These are phyloP conservation scores for Leptographium galeiforme DNA, from an alignment of 2,329 filamentous ascomycete species.

Conservation along the genomic window DNA sequence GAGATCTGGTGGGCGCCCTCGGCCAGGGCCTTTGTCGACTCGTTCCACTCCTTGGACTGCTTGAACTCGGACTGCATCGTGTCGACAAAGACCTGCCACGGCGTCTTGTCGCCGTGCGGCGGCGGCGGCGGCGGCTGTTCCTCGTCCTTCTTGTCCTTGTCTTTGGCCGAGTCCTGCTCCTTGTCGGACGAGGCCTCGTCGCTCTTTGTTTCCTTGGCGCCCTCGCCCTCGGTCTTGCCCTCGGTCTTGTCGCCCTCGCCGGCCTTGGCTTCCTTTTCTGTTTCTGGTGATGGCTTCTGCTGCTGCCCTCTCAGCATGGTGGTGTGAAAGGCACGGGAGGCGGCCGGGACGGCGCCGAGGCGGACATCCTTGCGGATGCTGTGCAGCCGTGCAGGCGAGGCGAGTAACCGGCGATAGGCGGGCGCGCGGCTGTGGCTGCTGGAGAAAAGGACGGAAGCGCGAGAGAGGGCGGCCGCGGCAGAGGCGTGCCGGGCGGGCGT, in stretches of 20 bases:
- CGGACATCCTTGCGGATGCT: conserved; percentile 13
- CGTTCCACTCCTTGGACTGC: conserved; percentile 97
- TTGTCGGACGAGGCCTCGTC: conserved; percentile 35
- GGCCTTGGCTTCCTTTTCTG: conserved; percentile 17
- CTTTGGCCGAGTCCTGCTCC: too few relatives aligned
- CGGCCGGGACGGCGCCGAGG: conserved; percentile 16
- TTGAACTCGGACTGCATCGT: conserved; percentile 92
- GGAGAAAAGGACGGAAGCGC: conserved; percentile 24
- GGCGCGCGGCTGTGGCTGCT: conserved; percentile 27
- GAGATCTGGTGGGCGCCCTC: conserved; percentile 81
- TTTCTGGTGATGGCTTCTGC: conserved; percentile 17
- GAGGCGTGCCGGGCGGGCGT: conserved; percentile 28
- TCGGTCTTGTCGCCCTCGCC: conserved; percentile 28
- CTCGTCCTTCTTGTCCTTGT: conserved; percentile 38
- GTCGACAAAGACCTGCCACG: conserved; percentile 97
- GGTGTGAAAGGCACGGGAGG: conserved; percentile 24
- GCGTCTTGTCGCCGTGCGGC: conserved; percentile 96
- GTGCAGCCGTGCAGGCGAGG: conserved; percentile 6
- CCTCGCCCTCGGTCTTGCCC: conserved; percentile 22
- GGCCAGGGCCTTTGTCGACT: conserved; percentile 88
- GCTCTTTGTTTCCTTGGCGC: conserved; percentile 22
- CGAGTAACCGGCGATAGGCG: conserved; percentile 33
- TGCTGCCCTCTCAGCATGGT: conserved; percentile 12
- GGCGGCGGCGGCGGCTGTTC: conserved; percentile 71
- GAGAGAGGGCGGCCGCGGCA: conserved; percentile 24